phyloP scores from a whole-genome alignment of 2,329 filamentous ascomycete genomes.

The Colletotrichum tropicale region DNA sequence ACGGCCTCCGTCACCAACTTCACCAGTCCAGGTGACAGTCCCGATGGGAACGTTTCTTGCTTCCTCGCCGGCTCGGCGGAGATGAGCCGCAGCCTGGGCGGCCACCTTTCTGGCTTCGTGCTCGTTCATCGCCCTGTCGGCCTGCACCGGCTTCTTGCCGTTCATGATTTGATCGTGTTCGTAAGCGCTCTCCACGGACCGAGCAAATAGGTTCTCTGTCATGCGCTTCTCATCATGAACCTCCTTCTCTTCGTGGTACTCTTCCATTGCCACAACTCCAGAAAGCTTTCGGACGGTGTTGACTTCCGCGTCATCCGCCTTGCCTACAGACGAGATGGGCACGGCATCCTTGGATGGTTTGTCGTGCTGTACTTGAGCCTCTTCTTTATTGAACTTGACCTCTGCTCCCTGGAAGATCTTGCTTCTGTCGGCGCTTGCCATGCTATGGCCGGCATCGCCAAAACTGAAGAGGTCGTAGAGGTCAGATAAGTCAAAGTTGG shows the following conservation, averaged over 20 bases:
- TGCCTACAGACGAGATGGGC: conserved; percentile 5
- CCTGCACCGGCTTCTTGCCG: conserved; percentile 71
- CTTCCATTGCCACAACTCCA: conserved; percentile 69
- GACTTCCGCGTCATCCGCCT: conserved; percentile 11
- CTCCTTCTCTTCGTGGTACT: conserved; percentile 60
- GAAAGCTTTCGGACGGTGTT: conserved; percentile 56
- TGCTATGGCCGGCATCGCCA: conserved; percentile 61
- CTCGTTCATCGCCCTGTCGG: conserved; percentile 79
- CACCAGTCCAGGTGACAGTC: conserved; percentile 92
- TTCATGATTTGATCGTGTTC: conserved; percentile 93
- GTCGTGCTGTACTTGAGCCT: conserved; percentile 26
- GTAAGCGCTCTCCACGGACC: conserved; percentile 86
- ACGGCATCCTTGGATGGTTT: conserved; percentile 2
- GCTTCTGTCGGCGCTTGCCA: conserved; percentile 80
- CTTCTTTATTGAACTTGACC: conserved; percentile 47
- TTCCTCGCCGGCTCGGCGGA: conserved; percentile 74
- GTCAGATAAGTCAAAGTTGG: conserved; percentile 88
- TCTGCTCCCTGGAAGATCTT: conserved; percentile 89
- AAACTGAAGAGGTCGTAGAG: conserved; percentile 91
- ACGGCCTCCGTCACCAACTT: conserved; percentile 77
- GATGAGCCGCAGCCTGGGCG: conserved; percentile 75
- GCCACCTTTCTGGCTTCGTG: conserved; percentile 83
- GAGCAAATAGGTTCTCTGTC: conserved; percentile 87
- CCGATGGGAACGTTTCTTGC: conserved; percentile 78
- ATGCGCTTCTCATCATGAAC: conserved; percentile 73